Base-by-base conservation (phyloP, 2,329 filamentous ascomycete genomes). In the Hortaea sp. region DNA sequence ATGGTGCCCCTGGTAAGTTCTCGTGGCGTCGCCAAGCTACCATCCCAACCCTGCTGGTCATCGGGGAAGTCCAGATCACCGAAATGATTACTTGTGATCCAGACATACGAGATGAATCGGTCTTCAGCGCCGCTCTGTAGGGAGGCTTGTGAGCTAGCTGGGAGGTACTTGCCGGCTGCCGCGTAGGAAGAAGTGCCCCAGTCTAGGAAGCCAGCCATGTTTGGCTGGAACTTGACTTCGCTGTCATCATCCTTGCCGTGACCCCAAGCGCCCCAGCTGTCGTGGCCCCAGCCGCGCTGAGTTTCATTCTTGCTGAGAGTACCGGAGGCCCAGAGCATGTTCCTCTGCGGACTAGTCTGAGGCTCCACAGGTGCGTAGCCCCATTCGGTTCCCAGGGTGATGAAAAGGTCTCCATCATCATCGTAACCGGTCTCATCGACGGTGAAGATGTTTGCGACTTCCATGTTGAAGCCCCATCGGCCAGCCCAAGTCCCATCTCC, bases 361-460 rank as follows among this genome's bases (percentile, higher is more conserved):
- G 42, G 47, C 13, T 39, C 41, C 10, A 50, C 42, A 2, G 69
- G 68, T 1, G 56, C 58, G n/a, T 63, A 52, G 3, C 63, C 66
- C 68, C 70, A 72, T 49, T 73, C 69, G 0, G 66, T 62, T 11
- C 69, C 69, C 5, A 70, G 39, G 0, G 68, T 71, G 4, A 60
- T 54, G 45, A 72, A 68, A 10, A 35, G 32, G 9, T 35, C 32
- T 2, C 67, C 69, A 2, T 64, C 55, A 4, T 60, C 48, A 42
- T 64, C 68, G 43, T 68, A 69, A 7, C 69, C 32, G 32, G 32
- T 35, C 4, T 35, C 69, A 11, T 69, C 63, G 3, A 73, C 53
- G 10, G 61, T 55, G 52, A 73, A 70, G 11, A 69, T 49, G 37
- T 72, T 72, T 13, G 50, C 59, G 7, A 70, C 67, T 52, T 74